These are phyloP conservation scores for Fusarium pilosicola DNA, from an alignment of 2,329 filamentous ascomycete genomes.

Conservation along the genomic window DNA sequence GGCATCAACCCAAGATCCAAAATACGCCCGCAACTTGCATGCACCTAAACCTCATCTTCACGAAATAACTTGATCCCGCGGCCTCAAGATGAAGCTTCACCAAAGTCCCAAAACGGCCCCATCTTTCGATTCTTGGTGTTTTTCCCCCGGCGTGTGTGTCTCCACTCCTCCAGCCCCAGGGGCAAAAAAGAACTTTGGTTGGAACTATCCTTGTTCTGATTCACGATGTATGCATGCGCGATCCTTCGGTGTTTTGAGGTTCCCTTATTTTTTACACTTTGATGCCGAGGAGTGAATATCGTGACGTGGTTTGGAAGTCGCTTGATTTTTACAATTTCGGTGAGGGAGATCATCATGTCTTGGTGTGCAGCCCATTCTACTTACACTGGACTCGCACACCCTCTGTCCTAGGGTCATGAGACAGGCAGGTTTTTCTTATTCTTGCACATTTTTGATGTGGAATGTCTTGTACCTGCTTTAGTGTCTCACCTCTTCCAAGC, in stretches of 20 bases:
- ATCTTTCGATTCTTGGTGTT: slow-evolving; percentile 32
- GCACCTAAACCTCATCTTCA: background rate
- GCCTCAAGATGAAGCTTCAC: slow-evolving; percentile 22
- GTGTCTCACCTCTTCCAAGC: background rate
- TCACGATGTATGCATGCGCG: slow-evolving; percentile 10
- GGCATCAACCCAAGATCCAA: background rate
- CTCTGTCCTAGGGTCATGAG: slow-evolving; percentile 26
- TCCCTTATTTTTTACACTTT: slow-evolving; percentile 31
- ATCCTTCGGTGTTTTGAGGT: background rate
- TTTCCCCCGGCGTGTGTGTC: background rate
- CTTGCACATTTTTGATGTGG: background rate
- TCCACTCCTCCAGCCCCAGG: background rate
- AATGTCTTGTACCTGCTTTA: slow-evolving; percentile 29
- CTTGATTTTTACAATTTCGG: background rate
- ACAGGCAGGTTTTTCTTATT: background rate
- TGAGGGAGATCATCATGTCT: background rate
- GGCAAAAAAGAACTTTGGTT: slow-evolving; percentile 28
- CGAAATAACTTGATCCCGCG: background rate
- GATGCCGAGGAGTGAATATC: background rate
- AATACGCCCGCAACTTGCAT: background rate
- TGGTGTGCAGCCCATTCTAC: background rate
- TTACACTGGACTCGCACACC: background rate
- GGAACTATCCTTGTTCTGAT: slow-evolving; percentile 5
- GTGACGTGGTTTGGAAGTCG: background rate
- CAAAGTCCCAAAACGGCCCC: slow-evolving; percentile 31